These are phyloP conservation scores for Choiromyces venosus DNA, from an alignment of 495 filamentous ascomycete species.

Conservation along the genomic window DNA sequence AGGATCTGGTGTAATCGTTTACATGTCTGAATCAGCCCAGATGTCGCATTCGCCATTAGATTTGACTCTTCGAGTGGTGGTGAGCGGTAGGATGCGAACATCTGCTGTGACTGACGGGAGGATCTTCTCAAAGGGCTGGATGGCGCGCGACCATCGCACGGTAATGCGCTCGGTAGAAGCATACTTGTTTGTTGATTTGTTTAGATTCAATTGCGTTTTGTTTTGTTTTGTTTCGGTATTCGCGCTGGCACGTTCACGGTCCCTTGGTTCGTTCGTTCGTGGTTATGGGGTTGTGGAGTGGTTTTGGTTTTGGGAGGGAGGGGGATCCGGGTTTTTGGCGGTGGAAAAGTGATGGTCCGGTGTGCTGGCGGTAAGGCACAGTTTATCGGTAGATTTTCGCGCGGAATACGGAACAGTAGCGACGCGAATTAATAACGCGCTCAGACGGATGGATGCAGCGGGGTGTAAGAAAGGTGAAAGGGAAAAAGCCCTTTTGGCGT, in stretches of 20 bases:
- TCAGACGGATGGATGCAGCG: not conserved
- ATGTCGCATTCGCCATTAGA: constrained; percentile 32
- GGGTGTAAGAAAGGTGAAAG: not conserved
- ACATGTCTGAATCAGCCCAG: constrained; percentile 39
- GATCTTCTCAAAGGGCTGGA: constrained; percentile 29
- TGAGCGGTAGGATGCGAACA: constrained; percentile 33
- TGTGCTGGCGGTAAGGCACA: constrained; percentile 4
- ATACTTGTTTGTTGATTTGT: constrained; percentile 25
- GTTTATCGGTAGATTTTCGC: constrained; percentile 1
- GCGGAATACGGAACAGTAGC: not conserved
- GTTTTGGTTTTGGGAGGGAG: not conserved
- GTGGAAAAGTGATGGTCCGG: not conserved
- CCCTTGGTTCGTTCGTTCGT: not conserved
- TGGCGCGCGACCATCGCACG: constrained; percentile 36
- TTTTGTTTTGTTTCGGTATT: not conserved
- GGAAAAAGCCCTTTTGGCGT: not conserved
- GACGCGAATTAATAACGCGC: constrained; percentile 4
- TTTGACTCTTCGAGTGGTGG: constrained; percentile 32
- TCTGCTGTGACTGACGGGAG: constrained; percentile 30
- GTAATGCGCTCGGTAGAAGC: constrained; percentile 42
- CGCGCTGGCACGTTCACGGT: not conserved
- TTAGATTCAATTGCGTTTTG: constrained; percentile 3
- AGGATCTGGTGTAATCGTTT: constrained; percentile 40
- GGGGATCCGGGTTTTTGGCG: constrained; percentile 3
- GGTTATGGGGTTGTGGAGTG: not conserved